phyloP scores from a whole-genome alignment of 2,329 filamentous ascomycete genomes.

The Epicoccum sorghinum region DNA sequence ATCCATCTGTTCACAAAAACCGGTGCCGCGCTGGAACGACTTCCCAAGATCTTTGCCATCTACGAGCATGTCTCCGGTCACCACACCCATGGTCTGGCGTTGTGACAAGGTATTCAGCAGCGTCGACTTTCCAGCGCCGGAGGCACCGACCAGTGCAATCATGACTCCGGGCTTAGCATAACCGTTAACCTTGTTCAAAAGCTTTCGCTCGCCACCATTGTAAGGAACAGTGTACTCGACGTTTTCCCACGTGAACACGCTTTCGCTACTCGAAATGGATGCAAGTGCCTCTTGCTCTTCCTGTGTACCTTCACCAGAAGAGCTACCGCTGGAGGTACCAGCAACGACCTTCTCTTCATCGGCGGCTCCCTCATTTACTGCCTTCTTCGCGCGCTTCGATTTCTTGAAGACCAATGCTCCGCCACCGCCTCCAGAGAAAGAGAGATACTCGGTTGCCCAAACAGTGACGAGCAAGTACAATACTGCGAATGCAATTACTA shows the following conservation, averaged over 20 bases:
- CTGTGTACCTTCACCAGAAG: slow-evolving; percentile 29
- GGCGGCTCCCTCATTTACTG: slow-evolving; percentile 53
- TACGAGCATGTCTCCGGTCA: slow-evolving; percentile 73
- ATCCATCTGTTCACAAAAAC: slow-evolving; percentile 76
- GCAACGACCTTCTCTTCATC: slow-evolving; percentile 64
- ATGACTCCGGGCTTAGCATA: slow-evolving; percentile 81
- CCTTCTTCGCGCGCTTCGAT: slow-evolving; percentile 64
- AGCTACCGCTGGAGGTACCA: slow-evolving; percentile 32
- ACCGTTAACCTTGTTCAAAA: slow-evolving; percentile 73
- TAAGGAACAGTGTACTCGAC: slow-evolving; percentile 74
- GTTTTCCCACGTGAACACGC: slow-evolving; percentile 48
- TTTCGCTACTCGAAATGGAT: slow-evolving; percentile 47
- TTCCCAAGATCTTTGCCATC: slow-evolving; percentile 66
- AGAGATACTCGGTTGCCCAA: slow-evolving; percentile 71
- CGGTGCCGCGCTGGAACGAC: slow-evolving; percentile 69
- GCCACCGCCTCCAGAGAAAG: slow-evolving; percentile 66
- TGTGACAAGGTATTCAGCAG: slow-evolving; percentile 79
- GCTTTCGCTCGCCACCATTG: slow-evolving; percentile 64
- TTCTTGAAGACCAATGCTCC: slow-evolving; percentile 75
- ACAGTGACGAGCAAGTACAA: slow-evolving; percentile 77
- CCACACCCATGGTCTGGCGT: slow-evolving; percentile 69
- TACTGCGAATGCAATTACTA: slow-evolving; percentile 75
- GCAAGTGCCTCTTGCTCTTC: slow-evolving; percentile 41
- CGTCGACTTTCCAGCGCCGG: slow-evolving; percentile 83
- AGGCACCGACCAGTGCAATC: slow-evolving; percentile 81